Percentiles rank a stretch among this genome's conserved stretches.
These are phyloP conservation scores for Diplotaxis tenuifolia DNA, from an alignment of 345 rosid species.

Conservation along the genomic window DNA sequence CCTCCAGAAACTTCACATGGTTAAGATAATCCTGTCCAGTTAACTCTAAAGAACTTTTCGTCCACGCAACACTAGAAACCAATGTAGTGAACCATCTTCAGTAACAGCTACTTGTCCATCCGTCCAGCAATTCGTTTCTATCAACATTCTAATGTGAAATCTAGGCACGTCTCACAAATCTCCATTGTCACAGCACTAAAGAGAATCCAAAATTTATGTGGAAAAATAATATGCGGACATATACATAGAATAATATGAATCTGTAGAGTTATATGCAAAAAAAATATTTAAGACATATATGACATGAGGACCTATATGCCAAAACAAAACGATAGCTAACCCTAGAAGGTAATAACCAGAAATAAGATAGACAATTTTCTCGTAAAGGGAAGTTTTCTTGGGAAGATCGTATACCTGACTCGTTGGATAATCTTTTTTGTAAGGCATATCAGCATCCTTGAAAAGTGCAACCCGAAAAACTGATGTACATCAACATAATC, in stretches of 20 bases:
- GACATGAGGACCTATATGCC: constrained; percentile 28
- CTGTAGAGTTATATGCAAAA: not conserved
- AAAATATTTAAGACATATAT: not conserved
- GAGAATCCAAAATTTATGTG: constrained; percentile 2
- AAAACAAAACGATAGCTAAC: constrained; percentile 12
- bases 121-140: constrained; percentile 12
- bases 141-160: constrained; percentile 7
- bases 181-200: not conserved
- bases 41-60: constrained; percentile 4
- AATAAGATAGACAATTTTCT: not conserved
- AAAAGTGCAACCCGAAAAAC: constrained; percentile 8
- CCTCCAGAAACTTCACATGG: constrained; percentile 9
- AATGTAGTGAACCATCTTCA: constrained; percentile 23
- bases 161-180: constrained; percentile 3
- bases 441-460: constrained; percentile 24
- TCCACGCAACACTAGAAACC: constrained; percentile 11
- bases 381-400: not conserved
- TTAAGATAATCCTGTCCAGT: constrained; percentile 12
- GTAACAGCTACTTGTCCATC: constrained; percentile 17
- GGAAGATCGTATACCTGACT: constrained; percentile 31
- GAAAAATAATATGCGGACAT: not conserved
- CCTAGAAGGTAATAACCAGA: constrained; percentile 1
- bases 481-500: constrained; percentile 10
- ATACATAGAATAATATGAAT: not conserved
- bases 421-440: not conserved